Conservation (phyloP, 75 land plant genomes). For the Chamaecyparis obtusa region DNA sequence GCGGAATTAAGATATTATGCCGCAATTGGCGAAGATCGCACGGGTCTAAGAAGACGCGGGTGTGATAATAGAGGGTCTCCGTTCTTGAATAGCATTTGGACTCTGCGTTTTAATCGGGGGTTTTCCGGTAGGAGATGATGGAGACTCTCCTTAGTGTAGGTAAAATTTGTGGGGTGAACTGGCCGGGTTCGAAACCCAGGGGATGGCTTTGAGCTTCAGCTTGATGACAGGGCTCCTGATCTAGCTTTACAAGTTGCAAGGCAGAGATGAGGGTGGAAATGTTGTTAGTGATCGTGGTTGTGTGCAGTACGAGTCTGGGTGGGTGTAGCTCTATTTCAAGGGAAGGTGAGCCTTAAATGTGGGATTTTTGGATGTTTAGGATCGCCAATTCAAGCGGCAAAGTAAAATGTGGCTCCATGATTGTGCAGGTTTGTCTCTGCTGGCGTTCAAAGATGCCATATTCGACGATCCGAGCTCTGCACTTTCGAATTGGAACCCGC, state of each 20-base stretch:
- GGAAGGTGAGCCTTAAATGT: conserved; percentile 3
- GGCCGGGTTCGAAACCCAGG: neutral
- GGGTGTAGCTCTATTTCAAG: conserved; percentile 4
- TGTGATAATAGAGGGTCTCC: neutral
- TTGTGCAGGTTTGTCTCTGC: conserved; percentile 21
- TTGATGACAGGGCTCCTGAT: neutral
- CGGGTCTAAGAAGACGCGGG: neutral
- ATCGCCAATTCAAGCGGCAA: neutral
- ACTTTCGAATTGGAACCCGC: conserved; percentile 49
- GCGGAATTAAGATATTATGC: too few relatives aligned
- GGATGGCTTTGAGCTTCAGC: neutral
- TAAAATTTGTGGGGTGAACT: neutral
- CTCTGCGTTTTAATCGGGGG: neutral
- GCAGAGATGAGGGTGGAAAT: neutral
- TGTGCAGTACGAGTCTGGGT: neutral
- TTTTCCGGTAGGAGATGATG: neutral
- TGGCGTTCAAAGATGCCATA: conserved; percentile 44
- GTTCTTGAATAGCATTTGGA: neutral
- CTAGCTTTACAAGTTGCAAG: neutral
- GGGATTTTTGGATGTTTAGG: neutral
- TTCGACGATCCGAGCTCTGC: conserved; percentile 44
- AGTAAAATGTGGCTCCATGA: neutral
- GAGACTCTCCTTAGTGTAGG: neutral
- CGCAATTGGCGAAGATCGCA: neutral
- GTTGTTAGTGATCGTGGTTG: neutral